Evolutionary conservation across 2,329 filamentous ascomycete genomes (phyloP).

Genomic region (Aspergillus flavus): DNA sequence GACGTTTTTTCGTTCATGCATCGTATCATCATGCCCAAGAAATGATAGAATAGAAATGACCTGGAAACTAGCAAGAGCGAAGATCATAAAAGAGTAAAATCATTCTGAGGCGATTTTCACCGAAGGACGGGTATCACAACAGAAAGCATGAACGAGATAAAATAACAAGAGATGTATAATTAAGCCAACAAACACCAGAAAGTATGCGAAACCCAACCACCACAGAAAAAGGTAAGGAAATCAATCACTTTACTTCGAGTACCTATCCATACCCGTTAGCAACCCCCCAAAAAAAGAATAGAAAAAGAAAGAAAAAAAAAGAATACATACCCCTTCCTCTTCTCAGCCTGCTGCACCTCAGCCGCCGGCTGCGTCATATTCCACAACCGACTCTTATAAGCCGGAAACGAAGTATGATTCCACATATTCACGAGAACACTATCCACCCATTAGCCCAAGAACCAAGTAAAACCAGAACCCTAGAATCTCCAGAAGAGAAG

Average conservation of each 20-base stretch:
- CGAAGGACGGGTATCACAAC: neutral
- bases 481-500: neutral
- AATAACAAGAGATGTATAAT: neutral
- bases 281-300: neutral
- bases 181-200: neutral
- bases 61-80: neutral
- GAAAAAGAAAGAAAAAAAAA: neutral
- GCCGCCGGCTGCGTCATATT: slow-evolving; percentile 30
- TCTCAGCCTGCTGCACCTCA: slow-evolving; percentile 23
- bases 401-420: slow-evolving; percentile 51
- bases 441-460: neutral
- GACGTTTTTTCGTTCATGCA: neutral
- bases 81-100: neutral
- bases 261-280: neutral
- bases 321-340: slow-evolving; percentile 30
- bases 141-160: neutral
- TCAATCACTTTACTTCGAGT: neutral
- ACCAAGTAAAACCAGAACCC: neutral
- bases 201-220: neutral
- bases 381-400: slow-evolving; percentile 50
- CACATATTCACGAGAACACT: slow-evolving; percentile 54
- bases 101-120: neutral
- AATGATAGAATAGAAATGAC: neutral
- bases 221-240: neutral
- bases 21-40: neutral